A percentile compares a stretch with the other conserved stretches of the same genome.
phyloP scores from a whole-genome alignment of 306 rosid genomes.

The Acacia melanoxylon region DNA sequence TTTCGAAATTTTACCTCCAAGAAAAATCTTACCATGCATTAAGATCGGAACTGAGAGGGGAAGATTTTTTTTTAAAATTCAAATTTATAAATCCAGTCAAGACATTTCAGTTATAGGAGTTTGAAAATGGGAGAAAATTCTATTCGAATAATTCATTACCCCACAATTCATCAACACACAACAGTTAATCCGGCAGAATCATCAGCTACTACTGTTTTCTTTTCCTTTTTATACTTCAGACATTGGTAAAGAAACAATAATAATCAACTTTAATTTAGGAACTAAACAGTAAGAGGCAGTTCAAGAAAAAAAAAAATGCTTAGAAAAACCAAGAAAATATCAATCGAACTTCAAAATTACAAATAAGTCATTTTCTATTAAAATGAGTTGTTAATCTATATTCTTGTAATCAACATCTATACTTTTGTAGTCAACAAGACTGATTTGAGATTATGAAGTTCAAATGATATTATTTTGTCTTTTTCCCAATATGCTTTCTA shows the following conservation, averaged over 20 bases:
- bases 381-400: too few species aligned
- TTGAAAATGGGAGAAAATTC: background rate
- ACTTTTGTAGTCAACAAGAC: too few species aligned
- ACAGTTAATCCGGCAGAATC: conserved; percentile 21
- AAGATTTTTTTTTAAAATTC: background rate
- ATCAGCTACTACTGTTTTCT: conserved; percentile 64
- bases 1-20: too few species aligned
- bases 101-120: background rate
- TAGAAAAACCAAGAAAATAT: too few species aligned
- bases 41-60: too few species aligned
- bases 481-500: background rate
- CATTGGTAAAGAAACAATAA: conserved; percentile 51
- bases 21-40: too few species aligned
- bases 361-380: too few species aligned
- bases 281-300: conserved; percentile 20
- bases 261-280: conserved; percentile 26
- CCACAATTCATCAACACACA: background rate
- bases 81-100: background rate
- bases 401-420: too few species aligned
- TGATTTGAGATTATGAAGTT: too few species aligned
- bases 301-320: background rate
- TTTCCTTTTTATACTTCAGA: conserved; percentile 91
- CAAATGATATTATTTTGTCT: too few species aligned
- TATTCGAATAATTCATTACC: background rate
- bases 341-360: too few species aligned